Evolutionary conservation across 1,284 basidiomycete species (phyloP), one percentile per base, ranked within the genome.

Genomic region (Sporisorium reilianum): DNA sequence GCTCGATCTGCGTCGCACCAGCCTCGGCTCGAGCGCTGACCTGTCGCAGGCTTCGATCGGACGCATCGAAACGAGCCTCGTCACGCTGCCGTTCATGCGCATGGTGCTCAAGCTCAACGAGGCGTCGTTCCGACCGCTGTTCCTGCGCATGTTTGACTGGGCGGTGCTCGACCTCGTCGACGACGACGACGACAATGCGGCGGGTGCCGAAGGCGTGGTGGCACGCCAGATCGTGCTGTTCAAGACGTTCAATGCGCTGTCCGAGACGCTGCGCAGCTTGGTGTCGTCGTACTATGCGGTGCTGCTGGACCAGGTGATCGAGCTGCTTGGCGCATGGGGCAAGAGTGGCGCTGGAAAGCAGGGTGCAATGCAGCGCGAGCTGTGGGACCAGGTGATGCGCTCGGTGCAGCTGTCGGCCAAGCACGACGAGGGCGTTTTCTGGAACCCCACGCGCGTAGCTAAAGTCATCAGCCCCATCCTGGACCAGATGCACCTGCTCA

Each of bases 21-120:
- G 69, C 83, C 65, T 53, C 14, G 30, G 28, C 28, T 30, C 23
- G 1, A 22, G 25, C 11, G 40, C 20, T 28, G 26, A 22, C 28
- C 55, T 74, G 72, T 76, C 45, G 83, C 81, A 49, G 73, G 79
- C 83, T 74, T 71, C 80, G 45, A 87, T 89, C 69, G 77, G 81
- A 54, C 57, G 61, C 28, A 81, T 88, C 64, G 88, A 88, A 79
- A 83, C 84, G 46, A 85, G 84, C 38, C 85, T 87, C 2, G 85
- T 94, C 14, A 50, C 55, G 67, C 86, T 88, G 2, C 91, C 94
- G 3, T 98, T 97, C 88, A 88, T 92, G 23, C 92, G 95, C 82
- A 87, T 98, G 18, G 93, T 95, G 11, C 90, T 94, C 70, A 97
- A 97, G 86, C 88, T 99, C 55, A 97, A 96, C 80, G 97, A 99